phyloP scores from a whole-genome alignment of 2,329 filamentous ascomycete species.

The Botrytis deweyae region DNA sequence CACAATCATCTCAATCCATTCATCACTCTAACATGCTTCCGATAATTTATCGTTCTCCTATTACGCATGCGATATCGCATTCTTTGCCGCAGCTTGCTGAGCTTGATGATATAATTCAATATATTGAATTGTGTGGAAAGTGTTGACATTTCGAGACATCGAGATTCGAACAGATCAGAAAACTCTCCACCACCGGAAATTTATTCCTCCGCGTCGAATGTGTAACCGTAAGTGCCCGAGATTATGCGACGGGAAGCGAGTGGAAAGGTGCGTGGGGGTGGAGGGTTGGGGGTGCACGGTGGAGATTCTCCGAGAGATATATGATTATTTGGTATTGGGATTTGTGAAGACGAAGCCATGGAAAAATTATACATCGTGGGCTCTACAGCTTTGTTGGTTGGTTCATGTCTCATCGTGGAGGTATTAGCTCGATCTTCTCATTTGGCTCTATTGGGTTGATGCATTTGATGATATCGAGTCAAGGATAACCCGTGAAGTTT shows the following conservation, averaged over 20 bases:
- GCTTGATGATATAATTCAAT: background rate
- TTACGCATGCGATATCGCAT: conserved; percentile 6
- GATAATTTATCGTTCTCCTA: conserved; percentile 7
- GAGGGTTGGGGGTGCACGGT: background rate
- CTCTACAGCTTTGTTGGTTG: background rate
- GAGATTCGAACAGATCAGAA: background rate
- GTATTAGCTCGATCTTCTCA: background rate
- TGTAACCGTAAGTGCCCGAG: background rate
- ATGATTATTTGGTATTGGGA: background rate
- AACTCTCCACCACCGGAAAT: background rate
- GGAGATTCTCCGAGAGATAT: background rate
- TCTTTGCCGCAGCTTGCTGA: background rate
- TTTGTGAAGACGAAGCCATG: background rate
- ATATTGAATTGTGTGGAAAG: background rate
- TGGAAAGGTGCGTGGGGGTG: background rate
- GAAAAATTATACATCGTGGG: background rate
- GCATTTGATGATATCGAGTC: background rate
- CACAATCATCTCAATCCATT: background rate
- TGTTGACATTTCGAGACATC: background rate
- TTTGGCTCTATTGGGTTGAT: background rate
- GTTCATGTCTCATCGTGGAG: background rate
- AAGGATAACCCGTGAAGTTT: background rate
- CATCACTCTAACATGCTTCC: background rate
- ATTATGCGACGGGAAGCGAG: background rate
- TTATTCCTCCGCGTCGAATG: background rate